A percentile compares a stretch with the other conserved stretches of the same genome.
Conservation (phyloP, 805 yeast genomes). For the Komagataella populi region DNA sequence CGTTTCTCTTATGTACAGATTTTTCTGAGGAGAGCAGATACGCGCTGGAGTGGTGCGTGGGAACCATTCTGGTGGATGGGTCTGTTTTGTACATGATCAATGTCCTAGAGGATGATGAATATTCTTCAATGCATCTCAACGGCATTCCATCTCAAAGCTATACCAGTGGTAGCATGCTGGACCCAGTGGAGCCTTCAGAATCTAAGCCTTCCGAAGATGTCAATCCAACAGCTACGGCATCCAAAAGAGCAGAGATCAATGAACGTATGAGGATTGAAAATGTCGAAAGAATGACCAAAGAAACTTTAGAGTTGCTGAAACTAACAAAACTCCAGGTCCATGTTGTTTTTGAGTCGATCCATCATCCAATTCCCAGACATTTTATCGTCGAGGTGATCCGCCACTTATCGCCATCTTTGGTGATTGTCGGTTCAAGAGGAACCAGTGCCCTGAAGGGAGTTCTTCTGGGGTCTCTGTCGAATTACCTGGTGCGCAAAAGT, state of each 20-base stretch:
- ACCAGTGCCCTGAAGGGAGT: conserved; percentile 62
- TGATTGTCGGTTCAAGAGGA: conserved; percentile 67
- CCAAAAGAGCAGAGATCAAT: conserved; percentile 6
- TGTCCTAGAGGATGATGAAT: conserved; percentile 33
- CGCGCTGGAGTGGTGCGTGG: conserved; percentile 82
- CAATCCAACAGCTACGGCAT: conserved; percentile 4
- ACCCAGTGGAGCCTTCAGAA: background rate
- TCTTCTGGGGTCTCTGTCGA: conserved; percentile 57
- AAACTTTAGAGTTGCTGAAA: conserved; percentile 30
- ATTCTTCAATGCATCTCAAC: conserved; percentile 19
- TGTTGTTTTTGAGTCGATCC: conserved; percentile 59
- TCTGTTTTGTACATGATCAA: conserved; percentile 66
- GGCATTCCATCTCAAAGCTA: conserved; percentile 14
- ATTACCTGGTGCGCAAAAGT: conserved; percentile 57
- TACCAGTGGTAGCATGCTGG: background rate
- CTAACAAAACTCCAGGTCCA: conserved; percentile 62
- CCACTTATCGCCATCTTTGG: conserved; percentile 58
- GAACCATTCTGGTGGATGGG: conserved; percentile 72
- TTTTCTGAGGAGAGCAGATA: conserved; percentile 70
- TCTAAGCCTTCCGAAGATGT: background rate
- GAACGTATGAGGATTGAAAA: conserved; percentile 27
- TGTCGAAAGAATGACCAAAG: conserved; percentile 27
- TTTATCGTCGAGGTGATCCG: conserved; percentile 58
- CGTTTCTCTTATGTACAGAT: conserved; percentile 71
- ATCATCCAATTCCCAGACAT: conserved; percentile 65